These are phyloP conservation scores for Torulaspora globosa DNA, from an alignment of 1,139 yeast species.

Conservation along the genomic window DNA sequence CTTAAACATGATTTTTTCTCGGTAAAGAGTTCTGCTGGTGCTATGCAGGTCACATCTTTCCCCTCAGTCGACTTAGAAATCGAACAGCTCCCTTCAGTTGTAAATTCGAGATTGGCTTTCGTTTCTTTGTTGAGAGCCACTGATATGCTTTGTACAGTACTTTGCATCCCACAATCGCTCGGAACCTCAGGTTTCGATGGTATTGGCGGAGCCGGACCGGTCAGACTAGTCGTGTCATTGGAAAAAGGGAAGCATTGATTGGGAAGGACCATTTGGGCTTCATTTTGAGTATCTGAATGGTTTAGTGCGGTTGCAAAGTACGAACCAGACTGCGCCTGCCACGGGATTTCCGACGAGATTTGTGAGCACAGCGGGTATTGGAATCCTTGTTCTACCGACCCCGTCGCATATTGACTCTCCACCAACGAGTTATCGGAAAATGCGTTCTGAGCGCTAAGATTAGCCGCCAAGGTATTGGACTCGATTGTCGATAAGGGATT, in stretches of 20 bases:
- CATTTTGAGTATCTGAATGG: neutral
- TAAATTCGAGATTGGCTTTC: too few relatives aligned
- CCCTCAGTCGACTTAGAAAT: too few relatives aligned
- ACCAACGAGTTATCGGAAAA: neutral
- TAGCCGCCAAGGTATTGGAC: slow-evolving; percentile 2
- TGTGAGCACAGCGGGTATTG: neutral
- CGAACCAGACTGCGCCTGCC: neutral
- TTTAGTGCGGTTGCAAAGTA: neutral
- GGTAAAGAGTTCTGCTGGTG: neutral
- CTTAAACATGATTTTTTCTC: neutral
- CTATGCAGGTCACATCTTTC: too few relatives aligned
- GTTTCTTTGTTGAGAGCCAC: too few relatives aligned
- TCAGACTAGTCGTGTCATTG: neutral
- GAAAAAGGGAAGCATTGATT: neutral
- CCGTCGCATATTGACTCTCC: neutral
- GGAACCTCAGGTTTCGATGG: too few relatives aligned
- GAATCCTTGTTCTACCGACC: neutral
- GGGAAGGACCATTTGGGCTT: neutral
- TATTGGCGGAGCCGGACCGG: too few relatives aligned
- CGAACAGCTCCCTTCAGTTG: too few relatives aligned
- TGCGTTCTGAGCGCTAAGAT: neutral
- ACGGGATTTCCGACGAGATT: neutral
- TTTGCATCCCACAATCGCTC: too few relatives aligned
- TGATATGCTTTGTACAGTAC: too few relatives aligned
- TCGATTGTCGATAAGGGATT: neutral